Conservation (phyloP, 78 protist species). For the Parvularia atlantis region DNA sequence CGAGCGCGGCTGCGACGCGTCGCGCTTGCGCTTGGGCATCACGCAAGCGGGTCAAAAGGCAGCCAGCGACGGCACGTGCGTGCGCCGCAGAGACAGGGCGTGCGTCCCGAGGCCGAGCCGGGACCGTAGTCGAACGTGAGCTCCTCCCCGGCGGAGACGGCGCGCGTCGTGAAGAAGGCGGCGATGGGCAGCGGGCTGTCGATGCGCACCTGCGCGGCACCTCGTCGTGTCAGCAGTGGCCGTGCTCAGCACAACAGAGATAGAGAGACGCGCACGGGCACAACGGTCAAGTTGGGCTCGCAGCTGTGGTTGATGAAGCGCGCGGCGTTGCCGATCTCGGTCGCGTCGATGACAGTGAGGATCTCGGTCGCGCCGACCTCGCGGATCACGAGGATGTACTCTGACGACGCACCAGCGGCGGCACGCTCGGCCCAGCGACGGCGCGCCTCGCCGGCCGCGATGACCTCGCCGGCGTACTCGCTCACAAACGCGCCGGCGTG, state of each 20-base stretch:
- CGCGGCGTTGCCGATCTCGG: constrained; percentile 9
- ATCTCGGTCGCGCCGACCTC: neutral
- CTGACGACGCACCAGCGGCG: neutral
- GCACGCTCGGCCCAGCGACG: neutral
- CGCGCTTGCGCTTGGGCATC: no score
- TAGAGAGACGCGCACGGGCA: neutral
- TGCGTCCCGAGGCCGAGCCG: no score
- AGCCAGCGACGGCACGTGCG: no score
- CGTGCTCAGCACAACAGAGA: neutral
- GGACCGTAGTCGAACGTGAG: constrained; percentile 25
- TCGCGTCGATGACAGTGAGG: constrained; percentile 18
- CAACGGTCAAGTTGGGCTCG: constrained; percentile 13
- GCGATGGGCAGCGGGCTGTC: neutral
- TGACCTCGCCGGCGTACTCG: constrained; percentile 21
- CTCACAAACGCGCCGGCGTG: constrained; percentile 14
- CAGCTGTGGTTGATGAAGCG: constrained; percentile 35
- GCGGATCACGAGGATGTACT: neutral
- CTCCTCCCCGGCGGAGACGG: neutral
- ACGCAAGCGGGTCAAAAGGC: no score
- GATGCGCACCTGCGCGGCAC: neutral
- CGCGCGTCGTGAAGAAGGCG: neutral
- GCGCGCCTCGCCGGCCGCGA: neutral
- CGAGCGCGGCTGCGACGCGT: no score
- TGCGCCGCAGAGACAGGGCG: no score
- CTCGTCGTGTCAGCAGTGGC: neutral